Evolutionary conservation across 371 early-diverging fungal genomes (phyloP).

Genomic region (Umbelopsis sp.): DNA sequence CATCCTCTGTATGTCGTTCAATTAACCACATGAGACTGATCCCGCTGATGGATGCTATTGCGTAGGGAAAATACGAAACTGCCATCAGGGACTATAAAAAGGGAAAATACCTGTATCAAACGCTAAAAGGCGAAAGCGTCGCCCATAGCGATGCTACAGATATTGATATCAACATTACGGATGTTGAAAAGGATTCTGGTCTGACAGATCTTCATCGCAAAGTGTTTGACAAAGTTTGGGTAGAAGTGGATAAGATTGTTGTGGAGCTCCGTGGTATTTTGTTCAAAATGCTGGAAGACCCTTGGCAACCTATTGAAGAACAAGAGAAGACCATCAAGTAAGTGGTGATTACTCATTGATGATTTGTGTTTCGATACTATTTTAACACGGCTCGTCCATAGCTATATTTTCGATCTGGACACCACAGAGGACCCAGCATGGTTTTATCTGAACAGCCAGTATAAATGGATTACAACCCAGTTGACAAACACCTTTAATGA

Average conservation of each 20-base stretch:
- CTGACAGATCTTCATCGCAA: slow-evolving; percentile 68
- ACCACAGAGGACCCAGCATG: slow-evolving; percentile 88
- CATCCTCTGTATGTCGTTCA: neutral
- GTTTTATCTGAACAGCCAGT: slow-evolving; percentile 87
- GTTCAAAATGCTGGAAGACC: slow-evolving; percentile 76
- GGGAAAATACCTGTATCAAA: slow-evolving; percentile 74
- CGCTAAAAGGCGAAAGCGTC: slow-evolving; percentile 33
- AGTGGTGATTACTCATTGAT: slow-evolving; percentile 22
- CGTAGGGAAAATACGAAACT: slow-evolving; percentile 82
- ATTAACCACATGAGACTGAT: neutral
- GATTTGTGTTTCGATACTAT: slow-evolving; percentile 19
- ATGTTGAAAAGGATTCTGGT: slow-evolving; percentile 32
- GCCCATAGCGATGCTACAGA: slow-evolving; percentile 31
- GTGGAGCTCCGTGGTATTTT: slow-evolving; percentile 71
- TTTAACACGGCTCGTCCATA: slow-evolving; percentile 22
- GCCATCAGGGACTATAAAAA: slow-evolving; percentile 96
- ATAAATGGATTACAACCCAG: slow-evolving; percentile 82
- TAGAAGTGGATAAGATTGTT: slow-evolving; percentile 86
- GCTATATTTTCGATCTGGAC: slow-evolving; percentile 81
- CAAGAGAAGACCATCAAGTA: slow-evolving; percentile 91
- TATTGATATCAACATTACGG: slow-evolving; percentile 12
- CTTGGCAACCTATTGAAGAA: slow-evolving; percentile 81
- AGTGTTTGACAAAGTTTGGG: slow-evolving; percentile 95
- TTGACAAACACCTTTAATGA: slow-evolving; percentile 68
- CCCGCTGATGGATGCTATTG: neutral